Conservation (phyloP, 192 early-diverging fungal genomes). For the Thamnidium elegans region DNA sequence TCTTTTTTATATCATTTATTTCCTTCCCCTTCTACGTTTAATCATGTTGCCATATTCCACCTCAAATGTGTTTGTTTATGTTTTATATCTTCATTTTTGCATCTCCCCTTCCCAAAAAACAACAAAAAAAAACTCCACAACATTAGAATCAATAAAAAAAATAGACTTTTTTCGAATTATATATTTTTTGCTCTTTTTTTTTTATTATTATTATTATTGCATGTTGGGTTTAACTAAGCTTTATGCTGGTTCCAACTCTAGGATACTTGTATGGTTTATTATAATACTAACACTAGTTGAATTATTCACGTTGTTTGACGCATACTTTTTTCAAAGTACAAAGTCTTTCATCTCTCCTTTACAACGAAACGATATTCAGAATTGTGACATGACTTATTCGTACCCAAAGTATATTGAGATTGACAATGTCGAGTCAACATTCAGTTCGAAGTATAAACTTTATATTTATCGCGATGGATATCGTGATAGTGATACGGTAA, state of each 20-base stretch:
- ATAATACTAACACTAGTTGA: neutral
- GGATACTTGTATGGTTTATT: neutral
- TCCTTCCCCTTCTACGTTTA: neutral
- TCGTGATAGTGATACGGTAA: slow-evolving; percentile 37
- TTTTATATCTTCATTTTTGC: no score
- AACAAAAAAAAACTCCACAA: no score
- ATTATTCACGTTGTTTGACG: neutral
- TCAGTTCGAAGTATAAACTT: slow-evolving; percentile 69
- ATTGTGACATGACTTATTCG: slow-evolving; percentile 53
- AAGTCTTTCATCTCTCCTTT: slow-evolving; percentile 2
- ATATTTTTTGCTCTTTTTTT: no score
- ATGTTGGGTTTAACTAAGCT: neutral
- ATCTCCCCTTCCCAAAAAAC: no score
- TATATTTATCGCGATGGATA: slow-evolving; percentile 72
- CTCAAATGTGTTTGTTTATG: neutral
- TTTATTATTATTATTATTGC: neutral
- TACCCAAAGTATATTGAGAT: slow-evolving; percentile 47
- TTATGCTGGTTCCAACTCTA: neutral
- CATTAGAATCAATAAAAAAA: no score
- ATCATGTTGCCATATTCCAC: neutral
- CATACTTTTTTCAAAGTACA: neutral
- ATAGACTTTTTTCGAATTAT: no score
- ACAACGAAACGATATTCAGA: slow-evolving; percentile 40
- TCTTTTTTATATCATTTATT: neutral
- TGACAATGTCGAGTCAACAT: slow-evolving; percentile 39